Base-by-base conservation (phyloP, 164 flowering plant genomes). In the Magnolia kwangsiensis region DNA sequence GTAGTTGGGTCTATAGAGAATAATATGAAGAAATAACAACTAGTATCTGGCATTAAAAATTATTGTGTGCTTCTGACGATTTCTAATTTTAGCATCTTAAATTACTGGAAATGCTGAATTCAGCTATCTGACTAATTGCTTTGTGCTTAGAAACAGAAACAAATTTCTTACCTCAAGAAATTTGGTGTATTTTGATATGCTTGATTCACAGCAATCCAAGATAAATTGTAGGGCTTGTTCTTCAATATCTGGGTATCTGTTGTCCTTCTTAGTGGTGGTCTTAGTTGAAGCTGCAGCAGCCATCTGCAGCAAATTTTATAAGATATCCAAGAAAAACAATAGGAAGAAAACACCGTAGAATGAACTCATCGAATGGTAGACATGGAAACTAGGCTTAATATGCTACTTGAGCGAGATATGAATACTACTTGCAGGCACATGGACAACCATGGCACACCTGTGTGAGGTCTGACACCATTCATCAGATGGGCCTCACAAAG, bases 201-300 rank as follows among this genome's bases (percentile, higher is more conserved):
- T 92, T 64, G 89, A 80, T 85, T 95, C 99, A 86, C 98, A 93
- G 67, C 82, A 84, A 82, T 93, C 96, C 80, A 95, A 74, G 63
- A 93, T 89, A 78, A 85, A 92, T 65, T 93, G 97, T 19, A 95
- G 78, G 13, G 99, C 98, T 51, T 87, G 76, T 78, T 91, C 98
- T 77, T 95, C 99, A 68, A 95, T 70, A 76, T 92, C 95, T 70
- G 90, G 89, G 80, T 87, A 95, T 73, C 82, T 89, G 31, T 84
- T 50, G 67, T 87, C 88, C 88, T 91, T 95, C 75, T 89, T 90
- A 71, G 86, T 63, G 51, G 81, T 74, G 9, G 81, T 77, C 76
- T 89, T 89, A 76, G 87, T 89, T 73, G 99, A 93, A 31, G 96
- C 96, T 66, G 92, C 93, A 71, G 92, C 90, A 75, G 97, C 98